Base-by-base conservation (phyloP, 345 rosid genomes). In the Populus tremula region DNA sequence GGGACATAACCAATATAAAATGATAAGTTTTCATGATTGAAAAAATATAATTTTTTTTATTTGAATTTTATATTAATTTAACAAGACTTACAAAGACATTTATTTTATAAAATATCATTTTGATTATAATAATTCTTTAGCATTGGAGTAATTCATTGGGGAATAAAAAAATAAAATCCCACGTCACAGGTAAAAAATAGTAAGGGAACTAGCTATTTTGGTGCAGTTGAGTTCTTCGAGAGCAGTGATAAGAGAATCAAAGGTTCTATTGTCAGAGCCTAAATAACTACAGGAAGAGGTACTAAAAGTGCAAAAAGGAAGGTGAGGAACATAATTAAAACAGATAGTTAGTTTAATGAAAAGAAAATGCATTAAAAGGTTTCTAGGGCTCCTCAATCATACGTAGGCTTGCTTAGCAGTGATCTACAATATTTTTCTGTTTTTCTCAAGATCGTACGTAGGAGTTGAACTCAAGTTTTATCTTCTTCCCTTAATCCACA, bases 1-100 rank as follows among this genome's bases (percentile, higher is more conserved):
- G 0, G 2, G 0, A 31, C 31, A 31, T 31, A 31, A 31, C 2
- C 2, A 0, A 29, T 29, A 29, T 1, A 29, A 29, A 2, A 2
- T 31, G 2, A 31, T 31, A 31, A 31, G 2, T 31, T 31, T 31
- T 31, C 4, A 4, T 33, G 4, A 0, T 33, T 4, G 35, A 33
- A 33, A 33, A 0, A 33, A 33, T 4, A n/a, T n/a, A n/a, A 33
- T 4, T 4, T 4, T 4, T 33, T 4, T 33, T 33, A 33, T 33
- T 0, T 0, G 0, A 33, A 0, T 33, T 33, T 0, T 33, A 0
- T 4, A 33, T 33, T 33, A 33, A 33, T 0, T 33, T 33, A 5
- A 33, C 0, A 33, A 31, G 31, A 33, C 4, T 33, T 4, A 33
- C 5, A 33, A 33, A 33, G 0, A 4, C 4, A 3, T 0, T 33